Conservation (phyloP, 768 basidiomycete genomes). For the Auricularia cornea region DNA sequence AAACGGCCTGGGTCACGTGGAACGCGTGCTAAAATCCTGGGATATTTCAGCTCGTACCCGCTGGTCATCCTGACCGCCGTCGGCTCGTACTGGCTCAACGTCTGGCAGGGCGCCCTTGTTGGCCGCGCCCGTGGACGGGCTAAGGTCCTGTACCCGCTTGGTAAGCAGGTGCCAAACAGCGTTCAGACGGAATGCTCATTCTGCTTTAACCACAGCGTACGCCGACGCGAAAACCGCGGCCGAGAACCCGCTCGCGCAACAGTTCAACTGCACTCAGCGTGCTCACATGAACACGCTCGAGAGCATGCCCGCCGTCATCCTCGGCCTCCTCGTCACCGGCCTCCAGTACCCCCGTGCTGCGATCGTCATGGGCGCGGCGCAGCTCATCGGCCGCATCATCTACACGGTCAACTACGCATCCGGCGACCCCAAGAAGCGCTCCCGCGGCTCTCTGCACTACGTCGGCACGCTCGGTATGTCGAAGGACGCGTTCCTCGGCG, state of each 20-base stretch:
- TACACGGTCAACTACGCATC: slow-evolving; percentile 41
- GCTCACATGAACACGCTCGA: slow-evolving; percentile 10
- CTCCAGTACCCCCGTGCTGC: slow-evolving; percentile 34
- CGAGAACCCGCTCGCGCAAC: not conserved
- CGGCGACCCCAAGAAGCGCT: slow-evolving; percentile 30
- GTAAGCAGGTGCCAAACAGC: not conserved
- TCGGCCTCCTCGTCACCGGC: slow-evolving; percentile 31
- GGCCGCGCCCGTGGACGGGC: not conserved
- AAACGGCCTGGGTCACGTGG: not conserved
- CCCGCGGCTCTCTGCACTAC: not conserved
- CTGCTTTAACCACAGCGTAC: not conserved
- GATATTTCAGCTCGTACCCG: not conserved
- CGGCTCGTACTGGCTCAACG: not conserved
- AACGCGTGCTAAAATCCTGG: not conserved
- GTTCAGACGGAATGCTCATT: not conserved
- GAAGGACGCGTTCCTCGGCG: not conserved
- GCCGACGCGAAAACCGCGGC: not conserved
- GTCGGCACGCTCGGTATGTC: not conserved
- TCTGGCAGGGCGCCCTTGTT: not conserved
- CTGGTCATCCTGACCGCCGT: not conserved
- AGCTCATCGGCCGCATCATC: slow-evolving; percentile 31
- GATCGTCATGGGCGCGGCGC: slow-evolving; percentile 33
- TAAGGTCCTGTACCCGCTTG: not conserved
- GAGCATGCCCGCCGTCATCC: not conserved
- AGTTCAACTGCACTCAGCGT: slow-evolving; percentile 11